Evolutionary conservation across 306 rosid species (phyloP).

Genomic region (Alnus rubra): DNA sequence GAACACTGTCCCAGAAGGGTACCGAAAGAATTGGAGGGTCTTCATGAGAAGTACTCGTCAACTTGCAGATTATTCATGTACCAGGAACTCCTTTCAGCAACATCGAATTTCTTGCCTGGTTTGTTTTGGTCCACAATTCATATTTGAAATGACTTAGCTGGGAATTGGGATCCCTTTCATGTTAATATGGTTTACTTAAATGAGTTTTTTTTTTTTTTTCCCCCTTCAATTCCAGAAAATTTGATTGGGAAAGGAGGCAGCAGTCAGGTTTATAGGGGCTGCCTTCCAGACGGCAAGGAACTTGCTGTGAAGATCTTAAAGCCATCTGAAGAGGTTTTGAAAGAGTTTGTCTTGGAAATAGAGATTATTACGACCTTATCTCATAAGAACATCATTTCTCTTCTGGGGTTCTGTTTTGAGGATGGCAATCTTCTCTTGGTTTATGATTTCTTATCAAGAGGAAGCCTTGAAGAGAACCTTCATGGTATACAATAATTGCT

Average conservation of each 20-base stretch:
- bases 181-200: background rate
- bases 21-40: conserved; percentile 75
- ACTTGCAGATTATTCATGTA: conserved; percentile 75
- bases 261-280: conserved; percentile 87
- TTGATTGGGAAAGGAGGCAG: conserved; percentile 94
- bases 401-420: conserved; percentile 91
- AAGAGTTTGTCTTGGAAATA: conserved; percentile 80
- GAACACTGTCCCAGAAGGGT: conserved; percentile 33
- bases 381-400: conserved; percentile 87
- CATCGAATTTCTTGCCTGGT: conserved; percentile 84
- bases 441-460: conserved; percentile 88
- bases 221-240: conserved; percentile 59
- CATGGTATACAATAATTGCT: conserved; percentile 52
- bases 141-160: conserved; percentile 2
- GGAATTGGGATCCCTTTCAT: conserved; percentile 7
- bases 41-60: conserved; percentile 80
- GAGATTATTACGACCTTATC: conserved; percentile 81
- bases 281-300: conserved; percentile 85
- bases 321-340: conserved; percentile 73
- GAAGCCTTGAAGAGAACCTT: conserved; percentile 97
- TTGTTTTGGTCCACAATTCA: conserved; percentile 28
- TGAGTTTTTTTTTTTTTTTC: conserved; percentile 8
- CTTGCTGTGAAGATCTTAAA: conserved; percentile 91
- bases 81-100: conserved; percentile 73
- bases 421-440: conserved; percentile 79